Evolutionary conservation across 2,329 filamentous ascomycete genomes (phyloP).

Genomic region (Aspergillus transmontanensis): DNA sequence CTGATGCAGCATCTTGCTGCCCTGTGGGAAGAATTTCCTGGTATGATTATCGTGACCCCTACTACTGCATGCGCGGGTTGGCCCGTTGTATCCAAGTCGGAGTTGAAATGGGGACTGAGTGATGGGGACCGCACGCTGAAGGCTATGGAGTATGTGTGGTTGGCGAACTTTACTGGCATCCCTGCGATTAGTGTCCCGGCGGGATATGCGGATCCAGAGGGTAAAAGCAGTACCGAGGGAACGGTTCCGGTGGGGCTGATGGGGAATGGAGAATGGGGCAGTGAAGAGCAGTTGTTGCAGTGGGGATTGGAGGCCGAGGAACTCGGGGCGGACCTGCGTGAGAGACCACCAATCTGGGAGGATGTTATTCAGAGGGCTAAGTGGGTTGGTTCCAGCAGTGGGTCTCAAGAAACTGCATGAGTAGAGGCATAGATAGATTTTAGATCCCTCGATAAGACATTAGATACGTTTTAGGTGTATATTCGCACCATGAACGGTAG

Average conservation of each 20-base stretch:
- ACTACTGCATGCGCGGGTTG: conserved; percentile 73
- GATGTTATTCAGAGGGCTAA: conserved; percentile 43
- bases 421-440: not conserved
- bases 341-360: conserved; percentile 46
- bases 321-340: conserved; percentile 37
- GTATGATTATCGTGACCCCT: conserved; percentile 73
- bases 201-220: conserved; percentile 59
- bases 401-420: not conserved
- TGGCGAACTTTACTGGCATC: conserved; percentile 74
- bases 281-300: conserved; percentile 52
- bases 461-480: not conserved
- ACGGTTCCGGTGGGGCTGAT: conserved; percentile 58
- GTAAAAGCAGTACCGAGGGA: conserved; percentile 25
- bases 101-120: conserved; percentile 61
- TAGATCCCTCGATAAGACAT: not conserved
- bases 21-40: conserved; percentile 68
- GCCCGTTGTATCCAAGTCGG: conserved; percentile 61
- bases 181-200: conserved; percentile 71
- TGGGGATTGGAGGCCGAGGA: conserved; percentile 54
- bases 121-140: conserved; percentile 69
- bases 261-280: conserved; percentile 59
- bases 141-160: conserved; percentile 77
- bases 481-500: not conserved
- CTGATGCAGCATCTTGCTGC: conserved; percentile 73
- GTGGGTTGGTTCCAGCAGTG: not conserved